phyloP scores from a whole-genome alignment of 768 basidiomycete genomes.

The Boletus coccyginus region DNA sequence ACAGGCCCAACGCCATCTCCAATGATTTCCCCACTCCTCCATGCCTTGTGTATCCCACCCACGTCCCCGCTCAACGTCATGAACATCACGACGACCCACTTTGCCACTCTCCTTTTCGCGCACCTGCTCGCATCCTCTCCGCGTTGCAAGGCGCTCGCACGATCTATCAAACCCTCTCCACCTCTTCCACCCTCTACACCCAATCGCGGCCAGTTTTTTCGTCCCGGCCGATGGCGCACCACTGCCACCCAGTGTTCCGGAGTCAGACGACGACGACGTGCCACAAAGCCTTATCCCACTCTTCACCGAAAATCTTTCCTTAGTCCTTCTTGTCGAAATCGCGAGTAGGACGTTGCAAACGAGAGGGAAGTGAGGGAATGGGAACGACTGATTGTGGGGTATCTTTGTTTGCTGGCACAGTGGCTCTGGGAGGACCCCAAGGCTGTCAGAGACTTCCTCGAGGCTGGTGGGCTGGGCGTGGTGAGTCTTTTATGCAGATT shows the following conservation, averaged over 20 bases:
- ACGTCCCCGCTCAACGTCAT: slow-evolving; percentile 55
- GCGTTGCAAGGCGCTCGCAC: slow-evolving; percentile 60
- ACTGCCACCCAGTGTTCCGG: slow-evolving; percentile 30
- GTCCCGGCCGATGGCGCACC: slow-evolving; percentile 69
- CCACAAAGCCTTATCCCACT: slow-evolving; percentile 77
- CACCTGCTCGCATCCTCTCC: slow-evolving; percentile 72
- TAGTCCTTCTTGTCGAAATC: slow-evolving; percentile 79
- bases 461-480: slow-evolving; percentile 85
- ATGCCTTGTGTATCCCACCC: slow-evolving; percentile 65
- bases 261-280: slow-evolving; percentile 55
- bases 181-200: slow-evolving; percentile 30
- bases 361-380: slow-evolving; percentile 80
- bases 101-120: slow-evolving; percentile 76
- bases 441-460: slow-evolving; percentile 85
- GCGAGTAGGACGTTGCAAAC: slow-evolving; percentile 45
- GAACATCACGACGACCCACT: slow-evolving; percentile 61
- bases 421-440: slow-evolving; percentile 98
- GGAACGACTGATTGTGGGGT: slow-evolving; percentile 85
- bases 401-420: slow-evolving; percentile 77
- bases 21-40: slow-evolving; percentile 63
- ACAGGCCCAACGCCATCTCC: slow-evolving; percentile 36
- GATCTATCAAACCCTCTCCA: slow-evolving; percentile 56
- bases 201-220: slow-evolving; percentile 53
- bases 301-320: slow-evolving; percentile 87
- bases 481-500: slow-evolving; percentile 47